Percentiles rank a stretch among this genome's conserved stretches.
These are phyloP conservation scores for Thalassiosira mediterranea DNA, from an alignment of 352 stramenopile genomes.

Conservation along the genomic window DNA sequence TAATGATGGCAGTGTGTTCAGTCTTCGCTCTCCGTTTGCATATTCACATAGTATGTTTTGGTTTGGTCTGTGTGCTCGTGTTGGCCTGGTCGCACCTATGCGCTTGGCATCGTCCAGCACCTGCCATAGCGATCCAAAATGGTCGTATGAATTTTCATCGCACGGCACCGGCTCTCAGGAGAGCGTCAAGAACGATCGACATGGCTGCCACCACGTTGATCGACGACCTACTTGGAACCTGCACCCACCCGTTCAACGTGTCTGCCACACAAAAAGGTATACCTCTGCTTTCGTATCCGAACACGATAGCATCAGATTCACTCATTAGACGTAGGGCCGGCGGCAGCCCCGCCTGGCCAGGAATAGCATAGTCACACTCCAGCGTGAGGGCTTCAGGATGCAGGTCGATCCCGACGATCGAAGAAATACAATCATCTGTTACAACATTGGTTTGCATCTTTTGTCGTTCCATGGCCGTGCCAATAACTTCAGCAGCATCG, in stretches of 20 bases:
- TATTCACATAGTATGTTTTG: too few relatives aligned
- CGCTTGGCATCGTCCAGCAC: too few relatives aligned
- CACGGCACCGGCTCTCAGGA: too few relatives aligned
- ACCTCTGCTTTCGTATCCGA: slow-evolving; percentile 56
- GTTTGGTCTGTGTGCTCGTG: too few relatives aligned
- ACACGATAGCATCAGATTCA: slow-evolving; percentile 29
- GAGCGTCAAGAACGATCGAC: slow-evolving; percentile 54
- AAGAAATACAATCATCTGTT: not conserved
- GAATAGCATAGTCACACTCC: slow-evolving; percentile 1
- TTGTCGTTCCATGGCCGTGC: slow-evolving; percentile 1
- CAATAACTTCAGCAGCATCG: slow-evolving; percentile 8
- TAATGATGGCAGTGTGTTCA: not conserved
- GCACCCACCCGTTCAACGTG: slow-evolving; percentile 29
- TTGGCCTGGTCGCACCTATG: too few relatives aligned
- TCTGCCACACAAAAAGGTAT: slow-evolving; percentile 39
- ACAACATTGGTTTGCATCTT: not conserved
- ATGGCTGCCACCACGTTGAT: slow-evolving; percentile 61
- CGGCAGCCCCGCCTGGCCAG: not conserved
- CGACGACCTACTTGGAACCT: slow-evolving; percentile 51
- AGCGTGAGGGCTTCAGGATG: slow-evolving; percentile 46
- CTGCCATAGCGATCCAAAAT: too few relatives aligned
- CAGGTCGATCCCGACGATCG: slow-evolving; percentile 38
- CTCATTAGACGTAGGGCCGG: slow-evolving; percentile 15
- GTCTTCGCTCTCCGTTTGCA: not conserved
- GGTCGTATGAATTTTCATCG: too few relatives aligned